Conservation (phyloP, 306 rosid genomes). For the Lathyrus oleraceus region DNA sequence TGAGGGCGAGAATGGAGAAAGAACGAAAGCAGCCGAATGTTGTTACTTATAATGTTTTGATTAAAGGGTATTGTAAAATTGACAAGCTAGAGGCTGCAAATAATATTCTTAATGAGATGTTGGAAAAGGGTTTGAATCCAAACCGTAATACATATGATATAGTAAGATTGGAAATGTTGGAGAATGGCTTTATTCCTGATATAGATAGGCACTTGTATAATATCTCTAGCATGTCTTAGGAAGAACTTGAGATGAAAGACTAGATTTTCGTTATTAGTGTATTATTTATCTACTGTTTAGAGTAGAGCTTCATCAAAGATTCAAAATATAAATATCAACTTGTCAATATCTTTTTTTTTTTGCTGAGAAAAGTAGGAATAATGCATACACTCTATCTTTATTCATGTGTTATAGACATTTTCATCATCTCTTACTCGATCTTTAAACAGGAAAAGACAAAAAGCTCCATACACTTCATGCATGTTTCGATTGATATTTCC, state of each 20-base stretch:
- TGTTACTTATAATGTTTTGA: slow-evolving; percentile 65
- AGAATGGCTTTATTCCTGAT: slow-evolving; percentile 69
- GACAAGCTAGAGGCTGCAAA: slow-evolving; percentile 76
- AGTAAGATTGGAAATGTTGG: slow-evolving; percentile 72
- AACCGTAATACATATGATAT: slow-evolving; percentile 68
- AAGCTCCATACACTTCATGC: not conserved
- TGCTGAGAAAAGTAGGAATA: not conserved
- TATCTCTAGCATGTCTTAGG: slow-evolving; percentile 49
- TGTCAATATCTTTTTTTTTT: slow-evolving; percentile 2
- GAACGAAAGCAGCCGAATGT: slow-evolving; percentile 58
- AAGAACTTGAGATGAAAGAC: slow-evolving; percentile 15
- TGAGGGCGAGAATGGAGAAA: slow-evolving; percentile 68
- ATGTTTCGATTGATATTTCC: not conserved
- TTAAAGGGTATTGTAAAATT: slow-evolving; percentile 59
- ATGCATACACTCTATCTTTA: not conserved
- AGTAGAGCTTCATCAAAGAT: slow-evolving; percentile 1
- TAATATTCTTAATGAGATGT: slow-evolving; percentile 79
- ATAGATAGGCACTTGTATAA: slow-evolving; percentile 70
- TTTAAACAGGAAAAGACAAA: too few relatives aligned
- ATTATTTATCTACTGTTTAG: slow-evolving; percentile 14
- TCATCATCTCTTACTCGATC: not conserved
- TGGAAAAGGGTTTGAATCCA: slow-evolving; percentile 78
- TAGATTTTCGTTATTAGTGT: slow-evolving; percentile 14
- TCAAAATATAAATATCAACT: not conserved
- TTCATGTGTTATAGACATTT: too few relatives aligned